These are phyloP conservation scores for Plectranthus barbatus DNA, from an alignment of 257 asterid species.

Conservation along the genomic window DNA sequence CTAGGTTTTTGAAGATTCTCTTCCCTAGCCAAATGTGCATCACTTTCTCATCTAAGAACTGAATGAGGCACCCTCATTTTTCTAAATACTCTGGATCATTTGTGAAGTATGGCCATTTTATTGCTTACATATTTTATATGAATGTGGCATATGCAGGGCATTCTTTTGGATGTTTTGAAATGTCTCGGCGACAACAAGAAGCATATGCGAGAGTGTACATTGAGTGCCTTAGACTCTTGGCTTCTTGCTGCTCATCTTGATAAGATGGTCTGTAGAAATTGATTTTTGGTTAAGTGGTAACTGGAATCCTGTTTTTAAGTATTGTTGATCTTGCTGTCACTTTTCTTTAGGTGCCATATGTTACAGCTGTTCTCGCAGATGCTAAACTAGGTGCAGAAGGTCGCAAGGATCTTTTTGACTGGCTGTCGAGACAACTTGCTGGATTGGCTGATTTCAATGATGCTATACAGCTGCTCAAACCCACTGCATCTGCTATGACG, in stretches of 20 bases:
- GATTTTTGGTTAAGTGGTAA: background rate
- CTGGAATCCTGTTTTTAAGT: conserved; percentile 3
- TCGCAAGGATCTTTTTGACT: conserved; percentile 92
- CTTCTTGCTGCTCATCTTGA: conserved; percentile 96
- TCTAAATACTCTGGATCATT: background rate
- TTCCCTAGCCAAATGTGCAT: background rate
- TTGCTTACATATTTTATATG: background rate
- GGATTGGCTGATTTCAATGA: conserved; percentile 66
- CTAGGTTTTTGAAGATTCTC: background rate
- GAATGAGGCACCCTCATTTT: background rate
- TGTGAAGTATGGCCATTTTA: background rate
- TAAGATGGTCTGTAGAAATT: conserved; percentile 51
- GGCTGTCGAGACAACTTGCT: conserved; percentile 75
- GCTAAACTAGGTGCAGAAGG: conserved; percentile 98
- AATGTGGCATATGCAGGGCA: conserved; percentile 60
- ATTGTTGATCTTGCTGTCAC: conserved; percentile 3
- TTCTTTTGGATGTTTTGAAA: conserved; percentile 81
- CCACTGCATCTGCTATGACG: conserved; percentile 92
- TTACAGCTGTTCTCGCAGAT: conserved; percentile 72
- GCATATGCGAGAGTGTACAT: conserved; percentile 91
- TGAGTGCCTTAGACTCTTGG: conserved; percentile 89
- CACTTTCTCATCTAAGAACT: background rate
- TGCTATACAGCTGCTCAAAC: conserved; percentile 80
- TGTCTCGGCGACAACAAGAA: conserved; percentile 96
- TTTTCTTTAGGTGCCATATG: conserved; percentile 61